Conservation (phyloP, 2,329 filamentous ascomycete genomes). For the Tolypocladium amazonense region DNA sequence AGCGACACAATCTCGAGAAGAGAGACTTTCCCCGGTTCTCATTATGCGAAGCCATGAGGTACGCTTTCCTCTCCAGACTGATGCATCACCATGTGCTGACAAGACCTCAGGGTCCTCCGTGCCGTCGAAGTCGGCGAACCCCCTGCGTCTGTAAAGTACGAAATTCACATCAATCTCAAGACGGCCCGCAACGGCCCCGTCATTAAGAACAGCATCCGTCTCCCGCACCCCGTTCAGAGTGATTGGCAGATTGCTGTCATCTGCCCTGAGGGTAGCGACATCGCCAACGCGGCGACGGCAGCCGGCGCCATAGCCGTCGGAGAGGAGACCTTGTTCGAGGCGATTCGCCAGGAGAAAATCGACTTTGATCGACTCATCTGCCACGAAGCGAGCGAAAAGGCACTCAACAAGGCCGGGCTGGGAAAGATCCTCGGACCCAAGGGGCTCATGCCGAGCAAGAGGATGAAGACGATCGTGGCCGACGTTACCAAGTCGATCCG, state of each 20-base stretch:
- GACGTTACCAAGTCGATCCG: slow-evolving; percentile 66
- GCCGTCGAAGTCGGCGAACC: slow-evolving; percentile 82
- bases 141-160: slow-evolving; percentile 71
- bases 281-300: slow-evolving; percentile 61
- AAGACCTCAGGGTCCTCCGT: slow-evolving; percentile 63
- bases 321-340: slow-evolving; percentile 75
- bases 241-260: slow-evolving; percentile 86
- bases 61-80: slow-evolving; percentile 11
- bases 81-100: background rate
- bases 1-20: slow-evolving; percentile 54
- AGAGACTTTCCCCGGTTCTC: slow-evolving; percentile 59
- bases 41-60: slow-evolving; percentile 90
- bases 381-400: slow-evolving; percentile 66
- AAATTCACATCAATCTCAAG: slow-evolving; percentile 72
- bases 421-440: slow-evolving; percentile 77
- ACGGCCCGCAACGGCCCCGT: slow-evolving; percentile 79
- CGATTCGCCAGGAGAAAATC: slow-evolving; percentile 62
- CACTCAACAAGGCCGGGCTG: slow-evolving; percentile 70
- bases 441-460: slow-evolving; percentile 84
- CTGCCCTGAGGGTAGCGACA: slow-evolving; percentile 68
- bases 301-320: slow-evolving; percentile 78
- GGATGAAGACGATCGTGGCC: slow-evolving; percentile 79
- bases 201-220: slow-evolving; percentile 74
- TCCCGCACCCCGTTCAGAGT: slow-evolving; percentile 83
- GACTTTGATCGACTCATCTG: slow-evolving; percentile 86